Evolutionary conservation across 2,329 filamentous ascomycete genomes (phyloP), one percentile per base, ranked within the genome.

Genomic region (Arthrobotrys sphaeroides): DNA sequence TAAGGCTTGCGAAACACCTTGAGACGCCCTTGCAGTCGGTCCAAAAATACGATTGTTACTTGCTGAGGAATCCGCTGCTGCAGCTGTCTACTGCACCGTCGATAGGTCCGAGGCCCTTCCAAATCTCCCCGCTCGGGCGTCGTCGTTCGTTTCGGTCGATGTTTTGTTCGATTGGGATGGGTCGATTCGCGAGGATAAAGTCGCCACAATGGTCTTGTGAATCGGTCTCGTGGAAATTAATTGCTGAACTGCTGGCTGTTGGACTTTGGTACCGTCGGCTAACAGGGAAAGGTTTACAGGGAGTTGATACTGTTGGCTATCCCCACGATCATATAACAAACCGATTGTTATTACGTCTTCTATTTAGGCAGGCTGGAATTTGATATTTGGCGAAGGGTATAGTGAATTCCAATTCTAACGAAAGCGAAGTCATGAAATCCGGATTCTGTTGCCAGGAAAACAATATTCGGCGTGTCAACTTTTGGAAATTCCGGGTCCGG

Each of bases 1-100:
- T 42, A 40, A 47, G 67, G 38, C 18, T 53, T 72, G 67, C 67
- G 59, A 72, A 72, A 72, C 67, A 65, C 13, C 38, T 55, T 33
- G 43, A 40, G 24, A 62, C 67, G 57, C 59, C 59, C 67, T 45
- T 72, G 67, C 57, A 64, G 55, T 47, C 38, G 42, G 67, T 59
- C 38, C 67, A 57, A 72, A 72, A 72, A 72, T 72, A 72, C n/a
- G n/a, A n/a, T n/a, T n/a, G n/a, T n/a, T n/a, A n/a, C 59, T 47
- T 65, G 66, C 22, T 69, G 20, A 61, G 45, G 18, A 57, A 60
- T 33, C 31, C 43, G 16, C 42, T 42, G n/a, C n/a, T n/a, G n/a
- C n/a, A 20, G 33, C 51, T 16, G 40, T 40, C 33, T n/a, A 31
- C 40, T 42, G 43, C 38, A 43, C 31, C 53, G 45, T 43, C 42